phyloP scores from a whole-genome alignment of 495 filamentous ascomycete species.

The Niebla homalea region DNA sequence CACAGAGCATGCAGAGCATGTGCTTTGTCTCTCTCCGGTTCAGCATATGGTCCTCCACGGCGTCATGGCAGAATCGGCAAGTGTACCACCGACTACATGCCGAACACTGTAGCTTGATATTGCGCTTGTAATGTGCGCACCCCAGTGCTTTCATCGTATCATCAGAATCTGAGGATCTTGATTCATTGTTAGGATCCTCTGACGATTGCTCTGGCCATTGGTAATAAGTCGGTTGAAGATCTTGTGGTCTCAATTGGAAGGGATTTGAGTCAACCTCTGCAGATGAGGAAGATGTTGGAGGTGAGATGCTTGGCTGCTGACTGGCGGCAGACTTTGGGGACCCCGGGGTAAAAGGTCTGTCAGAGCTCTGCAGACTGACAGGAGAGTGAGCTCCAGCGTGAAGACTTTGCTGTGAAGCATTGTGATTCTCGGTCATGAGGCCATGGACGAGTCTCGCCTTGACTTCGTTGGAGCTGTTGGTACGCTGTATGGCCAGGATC shows the following conservation, averaged over 20 bases:
- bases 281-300: constrained; percentile 22
- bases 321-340: constrained; percentile 18
- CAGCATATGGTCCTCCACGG: constrained; percentile 67
- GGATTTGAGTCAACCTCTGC: constrained; percentile 31
- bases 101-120: constrained; percentile 88
- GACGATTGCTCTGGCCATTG: constrained; percentile 29
- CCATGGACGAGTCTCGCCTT: constrained; percentile 77
- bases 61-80: constrained; percentile 91
- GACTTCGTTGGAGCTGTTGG: constrained; percentile 48
- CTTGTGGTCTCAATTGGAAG: constrained; percentile 57
- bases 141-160: constrained; percentile 40
- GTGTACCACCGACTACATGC: constrained; percentile 87
- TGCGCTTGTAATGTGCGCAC: constrained; percentile 86
- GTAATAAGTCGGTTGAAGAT: constrained; percentile 59
- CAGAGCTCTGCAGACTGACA: constrained; percentile 24
- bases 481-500: constrained; percentile 63
- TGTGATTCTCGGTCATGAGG: constrained; percentile 71
- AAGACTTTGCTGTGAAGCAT: constrained; percentile 28
- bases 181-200: constrained; percentile 31
- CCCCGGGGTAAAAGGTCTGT: constrained; percentile 24
- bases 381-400: constrained; percentile 22
- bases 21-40: constrained; percentile 73
- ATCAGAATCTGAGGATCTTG: constrained; percentile 19
- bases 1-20: constrained; percentile 98
- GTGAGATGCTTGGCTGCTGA: constrained; percentile 21